Evolutionary conservation across 2,329 filamentous ascomycete species (phyloP), one percentile per base, ranked within the genome.

Genomic region (Aspergillus cejpii): DNA sequence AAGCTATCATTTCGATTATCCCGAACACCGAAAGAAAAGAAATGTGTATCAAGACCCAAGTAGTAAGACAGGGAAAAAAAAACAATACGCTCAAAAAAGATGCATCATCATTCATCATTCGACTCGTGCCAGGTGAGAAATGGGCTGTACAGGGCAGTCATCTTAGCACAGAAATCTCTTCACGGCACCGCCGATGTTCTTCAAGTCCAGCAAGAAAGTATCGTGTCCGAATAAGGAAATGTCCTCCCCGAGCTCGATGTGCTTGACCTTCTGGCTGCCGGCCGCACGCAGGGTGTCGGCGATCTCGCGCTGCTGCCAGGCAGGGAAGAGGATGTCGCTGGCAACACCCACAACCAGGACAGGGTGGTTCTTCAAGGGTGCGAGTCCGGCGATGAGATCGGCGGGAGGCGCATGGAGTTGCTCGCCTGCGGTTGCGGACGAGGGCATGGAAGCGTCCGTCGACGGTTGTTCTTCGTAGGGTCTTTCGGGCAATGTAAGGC

Each of bases 221-320:
- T 98, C 92, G 61, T 98, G 92, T 0, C 92, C 92, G 64, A 98
- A 98, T 58, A 94, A 70, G 59, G 89, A 95, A 67, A 92, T 80
- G 69, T 97, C 89, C 70, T 97, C 88, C 26, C 90, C 92, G 39
- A 98, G 72, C 71, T 98, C 92, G 11, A 92, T 79, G 66, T 98
- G 89, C 36, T 82, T 84, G 0, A 98, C 90, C 24, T 78, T 80
- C 49, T 79, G 75, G 60, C 95, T 97, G 0, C 92, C 92, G 0
- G 78, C 79, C 26, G 79, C 76, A 48, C 81, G 79, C 52, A 98
- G 72, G 2, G 91, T 85, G 60, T 91, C 83, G 3, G 90, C 91
- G 50, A 98, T 83, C 67, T 98, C 92, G 42, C 87, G 80, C 72
- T 98, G 92, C 71, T 98, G 92, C 91, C 92, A 98, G 0, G 92